Conservation (phyloP, 1,284 basidiomycete species). For the Anthracocystis walkeri region DNA sequence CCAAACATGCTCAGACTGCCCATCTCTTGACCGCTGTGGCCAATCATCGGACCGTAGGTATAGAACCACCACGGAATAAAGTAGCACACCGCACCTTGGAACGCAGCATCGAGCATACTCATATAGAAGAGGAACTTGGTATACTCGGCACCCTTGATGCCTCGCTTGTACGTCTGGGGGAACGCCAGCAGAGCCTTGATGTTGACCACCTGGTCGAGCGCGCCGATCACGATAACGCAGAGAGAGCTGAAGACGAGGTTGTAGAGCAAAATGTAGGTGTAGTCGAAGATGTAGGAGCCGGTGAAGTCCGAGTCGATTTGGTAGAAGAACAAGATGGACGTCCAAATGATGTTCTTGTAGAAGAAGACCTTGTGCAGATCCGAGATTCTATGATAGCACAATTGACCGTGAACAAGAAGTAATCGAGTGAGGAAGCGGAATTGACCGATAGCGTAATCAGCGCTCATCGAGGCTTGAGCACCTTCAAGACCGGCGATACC, state of each 20-base stretch:
- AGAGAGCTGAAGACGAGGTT: conserved; percentile 94
- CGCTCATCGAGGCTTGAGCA: conserved; percentile 97
- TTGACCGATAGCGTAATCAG: conserved; percentile 97
- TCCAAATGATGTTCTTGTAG: conserved; percentile 79
- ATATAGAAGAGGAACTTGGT: conserved; percentile 91
- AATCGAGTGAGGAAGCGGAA: conserved; percentile 92
- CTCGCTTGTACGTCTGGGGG: conserved; percentile 92
- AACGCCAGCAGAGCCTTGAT: conserved; percentile 88
- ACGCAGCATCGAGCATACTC: conserved; percentile 93
- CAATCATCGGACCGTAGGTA: conserved; percentile 72
- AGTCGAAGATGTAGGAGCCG: conserved; percentile 94
- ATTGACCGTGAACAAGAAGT: conserved; percentile 91
- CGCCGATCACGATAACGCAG: conserved; percentile 91
- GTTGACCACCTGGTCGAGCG: conserved; percentile 96
- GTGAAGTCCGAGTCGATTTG: conserved; percentile 90
- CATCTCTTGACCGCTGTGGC: conserved; percentile 69
- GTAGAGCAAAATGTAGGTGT: conserved; percentile 75
- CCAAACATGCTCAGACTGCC: conserved; percentile 82
- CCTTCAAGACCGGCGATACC: conserved; percentile 94
- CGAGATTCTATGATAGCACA: conserved; percentile 96
- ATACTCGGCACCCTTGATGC: conserved; percentile 92
- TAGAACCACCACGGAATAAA: conserved; percentile 87
- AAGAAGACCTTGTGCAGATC: conserved; percentile 80
- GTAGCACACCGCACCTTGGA: conserved; percentile 90
- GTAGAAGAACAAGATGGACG: conserved; percentile 93